Percentiles rank a stretch among this genome's conserved stretches.
phyloP scores from a whole-genome alignment of 441 rosid species.

The Adansonia gregorii region DNA sequence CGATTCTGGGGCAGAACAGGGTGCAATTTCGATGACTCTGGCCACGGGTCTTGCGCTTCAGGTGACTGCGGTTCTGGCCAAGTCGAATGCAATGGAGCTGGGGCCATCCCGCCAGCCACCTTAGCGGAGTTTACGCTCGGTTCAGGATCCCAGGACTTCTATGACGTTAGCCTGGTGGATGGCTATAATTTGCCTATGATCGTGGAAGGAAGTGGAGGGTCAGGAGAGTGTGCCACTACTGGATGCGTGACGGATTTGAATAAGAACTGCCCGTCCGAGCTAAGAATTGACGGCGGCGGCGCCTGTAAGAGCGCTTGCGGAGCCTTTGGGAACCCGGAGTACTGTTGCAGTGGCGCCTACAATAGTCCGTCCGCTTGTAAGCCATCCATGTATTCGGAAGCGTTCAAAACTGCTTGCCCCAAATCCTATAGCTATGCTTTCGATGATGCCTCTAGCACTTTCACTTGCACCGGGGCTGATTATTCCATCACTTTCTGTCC shows the following conservation, averaged over 20 bases:
- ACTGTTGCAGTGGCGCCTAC: constrained; percentile 54
- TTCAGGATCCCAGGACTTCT: constrained; percentile 58
- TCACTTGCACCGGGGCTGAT: constrained; percentile 53
- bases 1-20: constrained; percentile 69
- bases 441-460: constrained; percentile 60
- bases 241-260: constrained; percentile 61
- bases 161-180: constrained; percentile 68
- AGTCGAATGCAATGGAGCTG: constrained; percentile 64
- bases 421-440: constrained; percentile 59
- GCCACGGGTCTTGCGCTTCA: constrained; percentile 51
- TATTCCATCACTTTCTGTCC: constrained; percentile 59
- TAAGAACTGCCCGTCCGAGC: constrained; percentile 52
- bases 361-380: constrained; percentile 45
- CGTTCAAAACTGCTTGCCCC: constrained; percentile 56
- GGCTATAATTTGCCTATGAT: constrained; percentile 59
- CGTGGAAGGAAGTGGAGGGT: constrained; percentile 46
- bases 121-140: constrained; percentile 69
- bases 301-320: constrained; percentile 68
- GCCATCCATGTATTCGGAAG: constrained; percentile 51
- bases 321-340: constrained; percentile 55
- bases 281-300: constrained; percentile 36
- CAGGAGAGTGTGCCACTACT: constrained; percentile 48
- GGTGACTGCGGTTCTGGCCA: constrained; percentile 65
- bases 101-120: constrained; percentile 60
- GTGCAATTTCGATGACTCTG: constrained; percentile 52